phyloP scores from a whole-genome alignment of 202 grass and related monocot species.

The Eragrostis tef region DNA sequence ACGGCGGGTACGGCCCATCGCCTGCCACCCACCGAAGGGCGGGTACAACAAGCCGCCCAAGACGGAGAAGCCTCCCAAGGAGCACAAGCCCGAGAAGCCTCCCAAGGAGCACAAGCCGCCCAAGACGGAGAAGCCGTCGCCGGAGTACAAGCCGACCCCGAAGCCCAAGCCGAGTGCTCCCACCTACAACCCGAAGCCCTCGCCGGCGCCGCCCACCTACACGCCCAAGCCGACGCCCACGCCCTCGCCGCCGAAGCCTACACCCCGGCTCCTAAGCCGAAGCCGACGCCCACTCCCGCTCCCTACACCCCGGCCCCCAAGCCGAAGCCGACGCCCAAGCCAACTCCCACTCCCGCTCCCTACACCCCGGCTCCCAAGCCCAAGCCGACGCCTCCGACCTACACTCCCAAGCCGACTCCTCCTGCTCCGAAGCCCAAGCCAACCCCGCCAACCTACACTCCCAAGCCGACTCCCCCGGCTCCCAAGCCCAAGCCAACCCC shows the following conservation, averaged over 20 bases:
- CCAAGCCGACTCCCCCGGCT: background rate
- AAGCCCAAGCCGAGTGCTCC: conserved; percentile 21
- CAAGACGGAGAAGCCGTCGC: too few species aligned
- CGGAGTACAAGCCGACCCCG: background rate
- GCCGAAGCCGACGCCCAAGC: background rate
- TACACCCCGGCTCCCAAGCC: too few species aligned
- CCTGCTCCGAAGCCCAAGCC: background rate
- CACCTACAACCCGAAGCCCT: background rate
- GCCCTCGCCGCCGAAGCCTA: background rate
- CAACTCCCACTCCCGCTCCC: background rate
- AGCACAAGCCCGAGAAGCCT: background rate
- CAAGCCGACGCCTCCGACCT: background rate
- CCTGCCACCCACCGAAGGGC: conserved; percentile 35
- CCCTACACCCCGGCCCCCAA: conserved; percentile 2
- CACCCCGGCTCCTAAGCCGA: background rate
- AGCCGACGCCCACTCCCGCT: background rate
- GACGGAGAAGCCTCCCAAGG: too few species aligned
- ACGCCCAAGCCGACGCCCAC: background rate
- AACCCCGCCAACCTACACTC: background rate
- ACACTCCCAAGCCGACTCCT: background rate
- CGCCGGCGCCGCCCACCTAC: conserved; percentile 19
- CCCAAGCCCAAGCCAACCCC: background rate
- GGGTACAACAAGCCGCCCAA: conserved; percentile 47
- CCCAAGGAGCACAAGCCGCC: too few species aligned
- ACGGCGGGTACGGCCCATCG: conserved; percentile 40